Evolutionary conservation across 495 filamentous ascomycete genomes (phyloP).

Genomic region (Apodospora peruviana): DNA sequence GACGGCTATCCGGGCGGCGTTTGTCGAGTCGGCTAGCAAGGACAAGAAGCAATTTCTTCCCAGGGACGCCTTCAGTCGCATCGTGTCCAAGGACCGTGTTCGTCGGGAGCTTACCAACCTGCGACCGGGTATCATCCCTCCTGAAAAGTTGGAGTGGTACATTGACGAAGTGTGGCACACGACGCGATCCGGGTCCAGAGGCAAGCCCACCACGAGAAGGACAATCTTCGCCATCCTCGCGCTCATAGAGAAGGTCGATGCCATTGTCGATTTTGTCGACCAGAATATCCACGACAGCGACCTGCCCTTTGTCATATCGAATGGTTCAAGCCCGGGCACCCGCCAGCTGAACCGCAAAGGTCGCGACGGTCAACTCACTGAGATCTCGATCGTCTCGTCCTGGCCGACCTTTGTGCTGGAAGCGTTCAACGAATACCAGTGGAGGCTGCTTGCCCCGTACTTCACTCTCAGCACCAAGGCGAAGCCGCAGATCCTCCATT

Average conservation of each 20-base stretch:
- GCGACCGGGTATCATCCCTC: background rate
- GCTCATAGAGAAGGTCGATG: background rate
- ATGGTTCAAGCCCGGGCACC: background rate
- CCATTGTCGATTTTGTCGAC: background rate
- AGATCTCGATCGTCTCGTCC: background rate
- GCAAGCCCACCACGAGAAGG: background rate
- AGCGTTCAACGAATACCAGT: background rate
- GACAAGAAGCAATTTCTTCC: background rate
- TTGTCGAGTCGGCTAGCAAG: background rate
- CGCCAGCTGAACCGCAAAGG: background rate
- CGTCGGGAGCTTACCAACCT: background rate
- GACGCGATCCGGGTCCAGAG: background rate
- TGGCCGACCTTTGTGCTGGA: background rate
- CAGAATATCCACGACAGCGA: background rate
- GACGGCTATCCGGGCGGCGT: background rate
- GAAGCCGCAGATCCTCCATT: background rate
- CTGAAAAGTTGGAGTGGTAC: background rate
- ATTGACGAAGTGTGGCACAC: background rate
- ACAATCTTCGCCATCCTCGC: background rate
- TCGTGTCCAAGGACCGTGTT: background rate
- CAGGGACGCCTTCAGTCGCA: background rate
- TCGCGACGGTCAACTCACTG: background rate
- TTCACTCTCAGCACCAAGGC: background rate
- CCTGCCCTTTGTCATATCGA: background rate
- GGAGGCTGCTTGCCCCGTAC: background rate